These are phyloP conservation scores for Boeremia exigua DNA, from an alignment of 2,329 filamentous ascomycete genomes.

Conservation along the genomic window DNA sequence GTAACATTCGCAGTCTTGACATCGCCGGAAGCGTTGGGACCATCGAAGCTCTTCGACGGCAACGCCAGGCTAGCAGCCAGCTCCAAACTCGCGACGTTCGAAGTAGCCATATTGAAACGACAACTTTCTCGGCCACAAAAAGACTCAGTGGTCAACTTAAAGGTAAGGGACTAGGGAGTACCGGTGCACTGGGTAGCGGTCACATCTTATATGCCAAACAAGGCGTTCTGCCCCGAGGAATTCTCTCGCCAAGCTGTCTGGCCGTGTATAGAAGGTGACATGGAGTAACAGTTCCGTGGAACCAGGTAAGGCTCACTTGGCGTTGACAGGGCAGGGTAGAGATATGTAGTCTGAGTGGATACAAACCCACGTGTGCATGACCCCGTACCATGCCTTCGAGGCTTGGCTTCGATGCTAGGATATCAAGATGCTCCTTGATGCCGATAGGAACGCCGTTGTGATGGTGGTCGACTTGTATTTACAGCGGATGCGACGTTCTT, in stretches of 20 bases:
- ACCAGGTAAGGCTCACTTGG: background rate
- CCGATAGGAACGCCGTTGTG: background rate
- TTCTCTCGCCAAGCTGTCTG: slow-evolving; percentile 1
- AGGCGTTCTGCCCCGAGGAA: background rate
- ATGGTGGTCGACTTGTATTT: background rate
- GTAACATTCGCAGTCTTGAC: background rate
- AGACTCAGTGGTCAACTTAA: background rate
- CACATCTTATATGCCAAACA: background rate
- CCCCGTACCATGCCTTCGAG: background rate
- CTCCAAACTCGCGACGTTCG: background rate
- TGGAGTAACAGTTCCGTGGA: background rate
- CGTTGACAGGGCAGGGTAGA: background rate
- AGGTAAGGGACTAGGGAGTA: background rate
- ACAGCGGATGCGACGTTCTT: background rate
- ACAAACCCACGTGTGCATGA: background rate
- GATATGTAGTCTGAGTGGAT: background rate
- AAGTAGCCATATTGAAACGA: background rate
- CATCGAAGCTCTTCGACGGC: background rate
- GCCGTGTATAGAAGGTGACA: background rate
- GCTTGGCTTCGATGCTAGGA: background rate
- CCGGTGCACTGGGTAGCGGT: background rate
- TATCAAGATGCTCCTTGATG: background rate
- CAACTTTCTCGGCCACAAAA: background rate
- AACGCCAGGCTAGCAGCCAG: background rate
- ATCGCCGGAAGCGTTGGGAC: background rate